Base-by-base conservation (phyloP, 495 filamentous ascomycete species). In the Penicillium paxilli region DNA sequence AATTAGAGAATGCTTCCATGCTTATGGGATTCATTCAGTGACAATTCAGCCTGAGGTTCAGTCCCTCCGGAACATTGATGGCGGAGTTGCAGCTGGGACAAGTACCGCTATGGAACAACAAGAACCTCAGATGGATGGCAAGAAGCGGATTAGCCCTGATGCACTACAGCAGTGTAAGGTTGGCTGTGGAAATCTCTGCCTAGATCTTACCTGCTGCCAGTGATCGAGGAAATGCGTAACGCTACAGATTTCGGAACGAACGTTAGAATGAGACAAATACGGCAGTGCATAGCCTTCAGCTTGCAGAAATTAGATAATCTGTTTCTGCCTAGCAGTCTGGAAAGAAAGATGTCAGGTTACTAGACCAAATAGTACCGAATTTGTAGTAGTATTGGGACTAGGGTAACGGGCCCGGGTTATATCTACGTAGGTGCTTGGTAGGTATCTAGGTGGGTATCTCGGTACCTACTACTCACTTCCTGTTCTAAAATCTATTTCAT, bases 1-100 rank as follows among this genome's bases (percentile, higher is more conserved):
- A 1, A 65, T 78, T 19, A 62, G 57, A 12, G 75, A 80, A 41
- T 79, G 75, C 52, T 68, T 80, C 25, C 72, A 76, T 62, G 67
- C 65, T 1, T 80, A 78, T 57, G 77, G 77, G 0, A 66, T 80
- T 35, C 74, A 80, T 55, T 73, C 68, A 4, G 64, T 53, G 19
- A 80, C 76, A 1, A 32, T 80, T 33, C 75, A 80, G 54, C 76
- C 76, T n/a, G 74, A 78, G 48, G 14, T 38, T 32, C 30, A 30
- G 11, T 32, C 14, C 12, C 35, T 25, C 26, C 21, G 22, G 19
- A 25, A 37, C 25, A 16, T 5, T 6, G 6, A 9, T 2, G 38
- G 16, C 26, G 28, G n/a, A 5, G 37, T 16, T 25, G 14, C 24
- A 47, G 24, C 40, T 2, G 40, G 21, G 23, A 23, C 12, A 9